Conservation (phyloP, 345 rosid species). For the Moringa oleifera region DNA sequence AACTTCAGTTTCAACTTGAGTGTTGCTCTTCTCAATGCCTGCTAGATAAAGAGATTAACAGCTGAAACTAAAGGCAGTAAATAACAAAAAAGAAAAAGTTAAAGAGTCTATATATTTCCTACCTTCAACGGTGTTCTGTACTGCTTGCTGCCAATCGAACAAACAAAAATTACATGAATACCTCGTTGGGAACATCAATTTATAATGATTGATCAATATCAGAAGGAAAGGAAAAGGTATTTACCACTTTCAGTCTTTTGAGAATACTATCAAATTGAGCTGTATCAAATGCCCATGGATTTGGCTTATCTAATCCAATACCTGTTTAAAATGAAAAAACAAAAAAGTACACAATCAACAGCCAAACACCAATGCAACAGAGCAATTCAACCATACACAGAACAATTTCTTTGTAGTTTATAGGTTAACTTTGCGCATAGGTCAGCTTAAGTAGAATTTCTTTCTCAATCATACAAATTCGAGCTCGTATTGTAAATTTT, state of each 20-base stretch:
- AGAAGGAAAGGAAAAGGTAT: neutral
- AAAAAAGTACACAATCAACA: neutral
- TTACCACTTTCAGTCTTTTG: conserved; percentile 91
- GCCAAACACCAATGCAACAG: neutral
- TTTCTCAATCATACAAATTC: too few species aligned
- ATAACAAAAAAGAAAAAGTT: too few species aligned
- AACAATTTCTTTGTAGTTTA: too few species aligned
- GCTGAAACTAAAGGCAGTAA: too few species aligned
- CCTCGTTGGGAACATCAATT: neutral
- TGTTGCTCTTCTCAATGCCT: conserved; percentile 34
- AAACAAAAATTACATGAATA: neutral
- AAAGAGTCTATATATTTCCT: conserved; percentile 1
- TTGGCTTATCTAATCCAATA: conserved; percentile 84
- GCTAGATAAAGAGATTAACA: conserved; percentile 12
- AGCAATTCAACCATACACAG: too few species aligned
- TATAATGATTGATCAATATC: too few species aligned
- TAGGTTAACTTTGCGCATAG: too few species aligned
- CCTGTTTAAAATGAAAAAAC: conserved; percentile 38
- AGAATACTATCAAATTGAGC: conserved; percentile 92
- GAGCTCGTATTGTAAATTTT: too few species aligned
- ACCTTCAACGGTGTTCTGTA: conserved; percentile 53
- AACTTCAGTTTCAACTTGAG: conserved; percentile 28
- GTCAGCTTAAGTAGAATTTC: too few species aligned
- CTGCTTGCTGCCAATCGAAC: conserved; percentile 53
- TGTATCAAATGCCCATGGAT: conserved; percentile 93